Evolutionary conservation across 139 green algal genomes (phyloP), one percentile per base, ranked within the genome.

Genomic region (Gonium pectorale): DNA sequence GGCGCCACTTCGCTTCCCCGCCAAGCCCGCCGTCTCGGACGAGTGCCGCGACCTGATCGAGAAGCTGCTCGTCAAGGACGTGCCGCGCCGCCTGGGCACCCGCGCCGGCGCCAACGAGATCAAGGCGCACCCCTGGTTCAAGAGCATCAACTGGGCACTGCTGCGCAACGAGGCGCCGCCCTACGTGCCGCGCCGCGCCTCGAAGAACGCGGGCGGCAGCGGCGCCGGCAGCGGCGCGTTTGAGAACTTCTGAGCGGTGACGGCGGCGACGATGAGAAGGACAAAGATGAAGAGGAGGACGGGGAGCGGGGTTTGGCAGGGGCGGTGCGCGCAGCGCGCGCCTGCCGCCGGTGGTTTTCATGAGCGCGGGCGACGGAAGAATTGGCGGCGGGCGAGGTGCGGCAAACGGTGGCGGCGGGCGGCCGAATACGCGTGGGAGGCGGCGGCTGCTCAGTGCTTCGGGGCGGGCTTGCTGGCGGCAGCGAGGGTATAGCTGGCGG

Each of bases 21-120:
- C 89, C 41, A 91, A 93, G 63, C 91, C 91, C 1, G 60, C 83
- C 22, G 80, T 97, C 40, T 82, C 49, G 19, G 80, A 85, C 7
- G 86, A 86, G 54, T 54, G 40, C 2, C 78, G 72, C 59, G 63
- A 86, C 54, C 72, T 84, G 27, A 70, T 88, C 26, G 84, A 78
- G 21, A 63, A 90, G 79, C 93, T 99, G 74, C 93, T 99, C 56
- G 63, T 90, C 41, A 96, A 97, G 81, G 94, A 97, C 73, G 92
- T 94, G 5, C 13, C 54, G 19, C 84, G 92, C 80, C 86, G 94
- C 5, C 82, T 98, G 81, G 95, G 96, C 27, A 73, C 81, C 27
- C 89, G 90, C 15, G 46, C 75, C 3, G 97, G 97, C n/a, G 97
- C 97, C 13, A 95, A 98, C 73, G 97, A 98, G 62, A 95, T 99